Percentiles rank a stretch among this genome's conserved stretches.
Evolutionary conservation across 805 yeast species (phyloP).

Genomic region (Wickerhamomyces rabaulensis): DNA sequence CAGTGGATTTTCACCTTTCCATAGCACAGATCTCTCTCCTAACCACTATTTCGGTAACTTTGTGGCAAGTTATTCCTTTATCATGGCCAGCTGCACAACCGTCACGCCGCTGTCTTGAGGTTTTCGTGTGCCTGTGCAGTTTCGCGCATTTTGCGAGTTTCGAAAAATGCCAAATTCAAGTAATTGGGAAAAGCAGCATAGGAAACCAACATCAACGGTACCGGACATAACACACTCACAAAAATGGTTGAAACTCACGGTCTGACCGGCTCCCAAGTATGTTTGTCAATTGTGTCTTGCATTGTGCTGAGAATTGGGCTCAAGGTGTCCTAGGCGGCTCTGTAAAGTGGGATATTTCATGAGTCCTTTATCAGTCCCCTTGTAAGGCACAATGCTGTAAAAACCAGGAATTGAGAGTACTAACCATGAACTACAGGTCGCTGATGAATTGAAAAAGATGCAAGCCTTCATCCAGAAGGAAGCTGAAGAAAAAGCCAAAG

Average conservation of each 20-base stretch:
- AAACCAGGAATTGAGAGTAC: background rate
- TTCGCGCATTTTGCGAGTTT: background rate
- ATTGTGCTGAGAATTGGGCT: background rate
- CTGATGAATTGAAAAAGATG: constrained; percentile 94
- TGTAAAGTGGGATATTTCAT: background rate
- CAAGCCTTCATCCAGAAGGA: constrained; percentile 98
- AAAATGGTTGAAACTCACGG: constrained; percentile 33
- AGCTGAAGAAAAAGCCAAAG: constrained; percentile 98
- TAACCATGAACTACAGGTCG: constrained; percentile 48
- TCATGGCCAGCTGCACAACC: background rate
- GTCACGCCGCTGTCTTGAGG: background rate
- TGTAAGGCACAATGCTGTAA: background rate
- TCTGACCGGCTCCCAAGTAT: constrained; percentile 44
- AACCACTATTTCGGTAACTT: too few relatives aligned
- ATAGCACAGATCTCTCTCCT: too few relatives aligned
- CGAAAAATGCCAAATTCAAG: background rate
- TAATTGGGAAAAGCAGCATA: background rate
- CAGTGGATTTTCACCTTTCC: too few relatives aligned
- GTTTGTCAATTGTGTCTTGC: constrained; percentile 15
- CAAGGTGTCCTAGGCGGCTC: background rate
- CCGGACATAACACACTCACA: background rate
- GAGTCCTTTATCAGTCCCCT: background rate
- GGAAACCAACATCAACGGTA: background rate
- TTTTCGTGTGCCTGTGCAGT: background rate
- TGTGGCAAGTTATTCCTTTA: background rate